Evolutionary conservation across 1,139 yeast genomes (phyloP), one percentile per base, ranked within the genome.

Genomic region (Geotrichum cucujoidarum): DNA sequence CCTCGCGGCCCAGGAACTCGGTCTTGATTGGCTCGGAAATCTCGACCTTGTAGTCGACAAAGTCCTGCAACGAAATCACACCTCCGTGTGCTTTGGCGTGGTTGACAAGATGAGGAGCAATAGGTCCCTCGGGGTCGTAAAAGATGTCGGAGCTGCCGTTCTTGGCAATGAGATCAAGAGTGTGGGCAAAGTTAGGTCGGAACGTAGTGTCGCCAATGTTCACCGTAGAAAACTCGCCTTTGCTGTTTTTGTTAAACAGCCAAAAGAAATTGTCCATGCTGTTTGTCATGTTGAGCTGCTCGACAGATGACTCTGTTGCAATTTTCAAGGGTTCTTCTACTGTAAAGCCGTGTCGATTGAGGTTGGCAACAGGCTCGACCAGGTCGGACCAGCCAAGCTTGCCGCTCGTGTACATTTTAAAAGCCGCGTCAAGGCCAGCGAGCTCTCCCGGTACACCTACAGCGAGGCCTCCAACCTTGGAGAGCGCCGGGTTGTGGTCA

Each of bases 371-470:
- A 0, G 97, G 97, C 55, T 75, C 71, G 18, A 92, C 64, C 49
- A 90, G 69, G 22, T 86, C 79, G n/a, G 63, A 61, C 97, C 97
- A 92, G 1, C 74, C 58, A 13, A 87, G 63, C 7, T 71, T 72
- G 0, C 95, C 94, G 13, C 88, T 80, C 0, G 94, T 88, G 58
- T 82, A 92, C 11, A 63, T 55, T 21, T 65, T 59, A 63, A 68
- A 79, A 30, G 94, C 70, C 42, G 73, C 76, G 59, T 83, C 79
- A 21, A 89, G 69, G 0, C 97, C 97, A 51, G 81, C 81, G 42
- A 92, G 61, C 62, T 92, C 97, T 7, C 97, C 97, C 0, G 97
- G 98, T 10, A 84, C 77, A 1, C 80, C 97, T 16, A 81, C 80
- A 0, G 96, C 88, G 21, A 87, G 69, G 0, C 97, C 97, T 2